Evolutionary conservation across 2,329 filamentous ascomycete genomes (phyloP), one percentile per base, ranked within the genome.

Genomic region (Colletotrichum godetiae): DNA sequence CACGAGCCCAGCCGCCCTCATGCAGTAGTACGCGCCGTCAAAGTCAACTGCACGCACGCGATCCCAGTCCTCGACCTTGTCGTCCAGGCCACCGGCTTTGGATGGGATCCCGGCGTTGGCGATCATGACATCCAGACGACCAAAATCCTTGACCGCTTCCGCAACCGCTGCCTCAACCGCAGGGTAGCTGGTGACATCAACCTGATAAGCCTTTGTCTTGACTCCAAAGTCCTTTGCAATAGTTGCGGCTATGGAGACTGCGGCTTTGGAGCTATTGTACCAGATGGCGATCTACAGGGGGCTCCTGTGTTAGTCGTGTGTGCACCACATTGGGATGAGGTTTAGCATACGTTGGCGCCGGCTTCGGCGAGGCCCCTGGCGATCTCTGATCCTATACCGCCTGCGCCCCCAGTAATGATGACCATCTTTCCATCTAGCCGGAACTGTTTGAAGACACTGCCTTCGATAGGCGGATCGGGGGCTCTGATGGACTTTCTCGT

Each of bases 91-190:
- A 2, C 79, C 78, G 2, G 79, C 78, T 66, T 81, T 80, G 49
- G 79, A 77, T 19, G 80, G 79, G 56, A 82, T 77, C 15, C 81
- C 81, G 22, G 81, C 80, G 67, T 82, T 82, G 64, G 81, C 81
- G 42, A 82, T 79, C 73, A 82, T 80, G 29, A 82, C 77, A 64
- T 82, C 81, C n/a, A 82, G 75, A 24, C 78, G 76, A 31, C 80
- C 79, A 75, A 82, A 82, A 46, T 85, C 84, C 42, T 79, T 76
- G 15, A 81, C 80, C 0, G 82, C 81, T 3, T 80, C 77, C 13
- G 60, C 67, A 2, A 69, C 67, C 4, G 60, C 67, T 6, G 77
- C 76, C 61, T 81, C 78, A 3, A 83, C 77, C 5, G 76, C 74
- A 8, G 76, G 76, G 1, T 77, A 76, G 69, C 78, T 78, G 5